phyloP scores from a whole-genome alignment of 2,329 filamentous ascomycete species.

The Saccharata proteae region DNA sequence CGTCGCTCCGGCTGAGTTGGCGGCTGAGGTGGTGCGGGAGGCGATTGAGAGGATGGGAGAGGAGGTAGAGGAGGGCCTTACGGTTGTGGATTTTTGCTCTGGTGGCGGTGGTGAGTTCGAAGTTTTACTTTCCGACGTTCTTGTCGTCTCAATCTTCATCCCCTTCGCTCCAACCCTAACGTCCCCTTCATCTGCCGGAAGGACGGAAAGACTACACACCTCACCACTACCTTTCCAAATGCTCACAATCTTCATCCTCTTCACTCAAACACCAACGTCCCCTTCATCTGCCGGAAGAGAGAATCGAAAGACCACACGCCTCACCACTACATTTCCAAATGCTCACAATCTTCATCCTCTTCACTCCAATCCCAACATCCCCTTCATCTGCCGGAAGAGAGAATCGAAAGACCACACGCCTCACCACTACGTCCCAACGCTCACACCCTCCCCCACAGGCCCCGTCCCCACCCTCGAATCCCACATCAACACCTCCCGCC shows the following conservation, averaged over 20 bases:
- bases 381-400: not conserved
- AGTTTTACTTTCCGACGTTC: not conserved
- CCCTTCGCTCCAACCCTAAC: not conserved
- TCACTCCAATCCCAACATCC: not conserved
- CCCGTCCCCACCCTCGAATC: constrained; percentile 25
- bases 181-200: not conserved
- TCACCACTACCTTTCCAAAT: too few relatives aligned
- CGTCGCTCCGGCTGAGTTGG: constrained; percentile 46
- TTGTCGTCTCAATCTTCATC: not conserved
- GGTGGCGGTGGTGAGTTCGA: constrained; percentile 48
- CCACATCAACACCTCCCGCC: constrained; percentile 18
- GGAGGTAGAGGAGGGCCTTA: constrained; percentile 28
- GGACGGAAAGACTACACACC: too few relatives aligned
- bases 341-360: not conserved
- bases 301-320: too few relatives aligned
- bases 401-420: too few relatives aligned
- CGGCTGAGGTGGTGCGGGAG: constrained; percentile 43
- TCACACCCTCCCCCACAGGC: constrained; percentile 23
- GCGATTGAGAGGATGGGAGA: constrained; percentile 11
- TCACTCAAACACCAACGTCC: not conserved
- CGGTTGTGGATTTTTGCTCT: constrained; percentile 64
- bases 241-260: not conserved
- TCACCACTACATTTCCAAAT: too few relatives aligned
- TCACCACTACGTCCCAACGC: too few relatives aligned
- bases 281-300: not conserved